Evolutionary conservation across 1,139 yeast species (phyloP).

Genomic region (Debaryomyces sp.): DNA sequence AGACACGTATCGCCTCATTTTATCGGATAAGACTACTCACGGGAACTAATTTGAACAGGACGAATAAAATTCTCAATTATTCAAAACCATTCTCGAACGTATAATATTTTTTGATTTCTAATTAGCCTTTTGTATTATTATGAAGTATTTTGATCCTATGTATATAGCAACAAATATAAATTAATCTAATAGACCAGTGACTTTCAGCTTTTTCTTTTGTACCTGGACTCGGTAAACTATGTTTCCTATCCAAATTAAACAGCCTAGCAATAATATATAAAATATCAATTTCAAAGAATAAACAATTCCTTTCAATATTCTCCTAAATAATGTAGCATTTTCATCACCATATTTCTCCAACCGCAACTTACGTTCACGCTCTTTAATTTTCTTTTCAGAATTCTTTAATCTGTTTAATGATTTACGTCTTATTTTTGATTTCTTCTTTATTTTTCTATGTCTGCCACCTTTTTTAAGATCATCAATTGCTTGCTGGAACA

Average conservation of each 20-base stretch:
- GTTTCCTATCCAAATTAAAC: conserved; percentile 48
- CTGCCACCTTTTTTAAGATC: conserved; percentile 24
- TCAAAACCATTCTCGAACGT: background rate
- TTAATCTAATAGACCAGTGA: conserved; percentile 45
- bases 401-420: conserved; percentile 39
- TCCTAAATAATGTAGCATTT: conserved; percentile 35
- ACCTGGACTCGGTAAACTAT: conserved; percentile 53
- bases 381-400: conserved; percentile 46
- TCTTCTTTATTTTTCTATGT: conserved; percentile 22
- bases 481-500: conserved; percentile 23
- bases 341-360: conserved; percentile 45
- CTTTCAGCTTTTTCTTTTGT: conserved; percentile 40
- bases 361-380: conserved; percentile 42
- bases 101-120: conserved; percentile 11
- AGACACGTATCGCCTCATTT: conserved; percentile 54
- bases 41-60: conserved; percentile 16
- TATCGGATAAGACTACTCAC: conserved; percentile 21
- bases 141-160: background rate
- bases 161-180: background rate
- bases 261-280: conserved; percentile 27
- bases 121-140: background rate
- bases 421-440: conserved; percentile 30
- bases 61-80: conserved; percentile 8
- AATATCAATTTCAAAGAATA: conserved; percentile 33
- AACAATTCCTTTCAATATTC: conserved; percentile 22